Evolutionary conservation across 768 basidiomycete genomes (phyloP), one percentile per base, ranked within the genome.

Genomic region (Russula vinacea): DNA sequence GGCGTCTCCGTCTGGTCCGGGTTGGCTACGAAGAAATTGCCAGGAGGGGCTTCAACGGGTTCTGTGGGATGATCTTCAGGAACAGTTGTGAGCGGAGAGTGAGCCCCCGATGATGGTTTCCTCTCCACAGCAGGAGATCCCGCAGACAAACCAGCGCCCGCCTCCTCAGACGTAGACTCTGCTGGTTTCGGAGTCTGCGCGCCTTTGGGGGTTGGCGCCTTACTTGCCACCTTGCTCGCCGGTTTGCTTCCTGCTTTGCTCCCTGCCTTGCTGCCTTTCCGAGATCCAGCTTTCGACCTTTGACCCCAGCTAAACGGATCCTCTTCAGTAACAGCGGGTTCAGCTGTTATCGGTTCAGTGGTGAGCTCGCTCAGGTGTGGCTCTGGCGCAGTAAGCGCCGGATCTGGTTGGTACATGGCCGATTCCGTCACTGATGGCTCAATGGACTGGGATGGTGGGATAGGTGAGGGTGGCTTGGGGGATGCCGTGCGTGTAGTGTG

Each of bases 231-330:
- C 47, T 68, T 68, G 62, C 67, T 68, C 1, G 51, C 47, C 5
- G 40, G 58, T 26, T 62, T 69, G 49, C 68, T 69, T 5, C 56
- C 32, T 16, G 57, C 66, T 39, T 62, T 69, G 53, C 68, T 69
- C 10, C 56, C 24, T 13, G 54, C 66, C 47, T 50, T 64, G 42
- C 58, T 67, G n/a, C n/a, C 47, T 45, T 61, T 62, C 42, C 67
- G 61, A 16, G 66, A 67, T 35, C 19, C 1, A 33, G 3, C 51
- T 55, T 64, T 67, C 44, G 67, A 59, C 54, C 55, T 68, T 11
- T 45, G 59, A n/a, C 26, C 44, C 44, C 54, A 58, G 13, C n/a
- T 11, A 16, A 47, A 39, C 4, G 14, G 3, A 14, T 58, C 57
- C 9, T 62, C 62, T 16, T 62, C 60, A 14, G 55, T 53, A 37